phyloP scores from a whole-genome alignment of 2,329 filamentous ascomycete species.

The Cordyceps tenuipes region DNA sequence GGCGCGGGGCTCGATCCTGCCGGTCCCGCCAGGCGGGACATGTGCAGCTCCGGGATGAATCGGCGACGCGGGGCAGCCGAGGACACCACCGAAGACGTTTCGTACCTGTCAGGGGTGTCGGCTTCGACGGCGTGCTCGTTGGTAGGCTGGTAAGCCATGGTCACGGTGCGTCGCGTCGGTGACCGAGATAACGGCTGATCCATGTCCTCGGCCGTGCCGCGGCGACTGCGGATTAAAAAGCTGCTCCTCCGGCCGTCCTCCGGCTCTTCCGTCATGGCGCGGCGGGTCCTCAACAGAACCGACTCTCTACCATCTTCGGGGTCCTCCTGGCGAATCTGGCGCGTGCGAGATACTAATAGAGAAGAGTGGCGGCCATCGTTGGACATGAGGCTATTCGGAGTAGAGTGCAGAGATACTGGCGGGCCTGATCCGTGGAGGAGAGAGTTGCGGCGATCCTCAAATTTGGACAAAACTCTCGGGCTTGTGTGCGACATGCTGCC shows the following conservation, averaged over 20 bases:
- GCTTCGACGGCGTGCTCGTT: slow-evolving; percentile 23
- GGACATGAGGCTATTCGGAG: slow-evolving; percentile 29
- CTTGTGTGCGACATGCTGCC: slow-evolving; percentile 32
- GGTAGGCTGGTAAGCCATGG: slow-evolving; percentile 26
- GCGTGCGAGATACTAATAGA: slow-evolving; percentile 34
- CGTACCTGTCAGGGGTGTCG: slow-evolving; percentile 23
- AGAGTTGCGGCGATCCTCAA: slow-evolving; percentile 45
- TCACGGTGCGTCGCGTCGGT: slow-evolving; percentile 53
- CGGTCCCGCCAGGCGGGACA: slow-evolving; percentile 36
- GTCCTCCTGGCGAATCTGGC: slow-evolving; percentile 39
- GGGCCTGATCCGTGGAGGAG: slow-evolving; percentile 37
- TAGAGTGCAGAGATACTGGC: slow-evolving; percentile 35
- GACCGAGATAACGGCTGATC: slow-evolving; percentile 44
- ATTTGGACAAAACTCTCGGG: slow-evolving; percentile 40
- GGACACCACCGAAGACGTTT: slow-evolving; percentile 27
- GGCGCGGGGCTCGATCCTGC: neutral
- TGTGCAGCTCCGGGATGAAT: slow-evolving; percentile 37
- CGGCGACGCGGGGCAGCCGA: slow-evolving; percentile 46
- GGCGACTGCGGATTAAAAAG: slow-evolving; percentile 36
- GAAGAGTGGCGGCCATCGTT: slow-evolving; percentile 46
- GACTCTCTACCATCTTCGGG: slow-evolving; percentile 33
- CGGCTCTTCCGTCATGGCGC: slow-evolving; percentile 39
- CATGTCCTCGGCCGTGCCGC: slow-evolving; percentile 38
- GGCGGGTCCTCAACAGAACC: slow-evolving; percentile 29
- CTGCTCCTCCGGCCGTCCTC: slow-evolving; percentile 38